phyloP scores from a whole-genome alignment of 2,329 filamentous ascomycete species.

The Colletotrichum sp. region DNA sequence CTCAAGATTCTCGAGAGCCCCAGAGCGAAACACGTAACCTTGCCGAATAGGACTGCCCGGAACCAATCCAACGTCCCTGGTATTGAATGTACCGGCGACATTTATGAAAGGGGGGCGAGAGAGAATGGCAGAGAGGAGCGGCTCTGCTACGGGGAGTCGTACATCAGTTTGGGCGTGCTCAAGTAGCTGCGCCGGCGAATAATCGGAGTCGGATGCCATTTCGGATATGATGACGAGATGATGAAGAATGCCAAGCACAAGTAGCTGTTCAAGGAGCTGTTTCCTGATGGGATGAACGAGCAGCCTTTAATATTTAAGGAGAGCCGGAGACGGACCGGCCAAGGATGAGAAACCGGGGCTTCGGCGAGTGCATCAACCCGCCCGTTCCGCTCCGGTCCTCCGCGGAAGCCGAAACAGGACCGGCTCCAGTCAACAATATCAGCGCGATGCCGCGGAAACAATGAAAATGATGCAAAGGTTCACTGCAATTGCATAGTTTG shows the following conservation, averaged over 20 bases:
- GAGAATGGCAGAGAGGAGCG: background rate
- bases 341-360: background rate
- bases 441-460: background rate
- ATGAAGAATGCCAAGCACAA: background rate
- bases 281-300: background rate
- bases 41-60: background rate
- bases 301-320: background rate
- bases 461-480: background rate
- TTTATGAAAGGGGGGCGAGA: background rate
- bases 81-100: background rate
- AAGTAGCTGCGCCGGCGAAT: background rate
- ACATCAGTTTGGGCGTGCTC: background rate
- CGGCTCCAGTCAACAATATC: background rate
- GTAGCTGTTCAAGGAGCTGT: background rate
- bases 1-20: background rate
- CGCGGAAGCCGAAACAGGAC: background rate
- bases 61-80: background rate
- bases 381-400: background rate
- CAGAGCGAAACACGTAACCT: background rate
- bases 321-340: too few relatives aligned
- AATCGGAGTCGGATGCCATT: background rate
- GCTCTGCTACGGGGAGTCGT: background rate
- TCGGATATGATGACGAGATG: background rate
- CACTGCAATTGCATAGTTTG: accelerated
- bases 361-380: background rate